Evolutionary conservation across 1,139 yeast genomes (phyloP).

Genomic region (Pichia inconspicua): DNA sequence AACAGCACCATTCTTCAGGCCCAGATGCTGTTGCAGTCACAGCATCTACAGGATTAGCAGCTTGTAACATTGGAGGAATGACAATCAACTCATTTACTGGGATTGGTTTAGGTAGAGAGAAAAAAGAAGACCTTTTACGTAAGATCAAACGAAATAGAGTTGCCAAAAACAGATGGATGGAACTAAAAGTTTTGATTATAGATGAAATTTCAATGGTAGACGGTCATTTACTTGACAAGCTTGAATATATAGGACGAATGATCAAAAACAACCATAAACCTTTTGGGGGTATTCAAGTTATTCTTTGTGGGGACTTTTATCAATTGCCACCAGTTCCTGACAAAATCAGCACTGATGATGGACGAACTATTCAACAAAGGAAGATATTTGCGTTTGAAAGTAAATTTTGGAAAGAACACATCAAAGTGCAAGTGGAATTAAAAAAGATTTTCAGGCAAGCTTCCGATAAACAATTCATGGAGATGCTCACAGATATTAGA

Average conservation of each 20-base stretch:
- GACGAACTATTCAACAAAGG: constrained; percentile 27
- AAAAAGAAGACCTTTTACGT: constrained; percentile 37
- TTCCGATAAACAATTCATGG: constrained; percentile 69
- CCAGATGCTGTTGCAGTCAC: constrained; percentile 63
- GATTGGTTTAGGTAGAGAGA: constrained; percentile 63
- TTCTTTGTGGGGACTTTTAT: constrained; percentile 84
- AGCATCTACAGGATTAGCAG: constrained; percentile 90
- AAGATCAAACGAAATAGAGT: constrained; percentile 51
- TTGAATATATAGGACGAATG: constrained; percentile 55
- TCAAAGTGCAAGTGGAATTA: constrained; percentile 60
- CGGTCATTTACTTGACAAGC: constrained; percentile 62
- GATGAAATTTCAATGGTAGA: constrained; percentile 92
- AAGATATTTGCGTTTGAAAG: constrained; percentile 72
- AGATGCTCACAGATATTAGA: constrained; percentile 84
- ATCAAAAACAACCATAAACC: constrained; percentile 46
- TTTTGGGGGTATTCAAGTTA: constrained; percentile 84
- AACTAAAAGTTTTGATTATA: constrained; percentile 56
- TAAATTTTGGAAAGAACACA: constrained; percentile 58
- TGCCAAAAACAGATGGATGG: constrained; percentile 53
- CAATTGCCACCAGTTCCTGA: constrained; percentile 74
- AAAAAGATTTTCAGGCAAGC: constrained; percentile 85
- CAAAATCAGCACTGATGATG: background rate
- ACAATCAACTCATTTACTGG: constrained; percentile 86
- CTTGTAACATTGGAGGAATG: constrained; percentile 82
- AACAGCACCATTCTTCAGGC: constrained; percentile 28